Percentiles rank a stretch among this genome's conserved stretches.
Conservation (phyloP, 305 asterid species). For the Salvia sclarea region DNA sequence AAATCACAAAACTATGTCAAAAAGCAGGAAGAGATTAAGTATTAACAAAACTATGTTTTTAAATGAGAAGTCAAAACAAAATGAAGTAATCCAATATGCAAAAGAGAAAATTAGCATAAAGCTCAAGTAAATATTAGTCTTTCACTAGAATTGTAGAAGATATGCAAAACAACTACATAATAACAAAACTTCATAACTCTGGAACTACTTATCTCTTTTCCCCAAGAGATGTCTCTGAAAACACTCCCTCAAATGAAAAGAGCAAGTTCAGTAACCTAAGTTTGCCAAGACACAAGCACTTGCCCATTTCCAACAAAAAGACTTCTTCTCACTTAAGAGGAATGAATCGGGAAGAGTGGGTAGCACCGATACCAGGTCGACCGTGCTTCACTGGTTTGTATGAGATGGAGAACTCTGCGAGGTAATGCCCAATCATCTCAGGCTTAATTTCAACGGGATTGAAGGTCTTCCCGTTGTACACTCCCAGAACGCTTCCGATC, state of each 20-base stretch:
- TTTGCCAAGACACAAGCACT: too few species aligned
- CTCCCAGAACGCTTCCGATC: slow-evolving; percentile 92
- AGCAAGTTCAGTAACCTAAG: too few species aligned
- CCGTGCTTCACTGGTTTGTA: slow-evolving; percentile 97
- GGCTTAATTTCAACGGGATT: slow-evolving; percentile 85
- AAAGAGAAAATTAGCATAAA: slow-evolving; percentile 2
- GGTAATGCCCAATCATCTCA: slow-evolving; percentile 84
- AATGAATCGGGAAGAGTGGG: slow-evolving; percentile 92
- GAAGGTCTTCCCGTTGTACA: slow-evolving; percentile 82
- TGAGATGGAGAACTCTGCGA: slow-evolving; percentile 83
- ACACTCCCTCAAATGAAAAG: too few species aligned
- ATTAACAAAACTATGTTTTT: too few species aligned
- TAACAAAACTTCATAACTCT: slow-evolving; percentile 25
- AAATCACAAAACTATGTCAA: too few species aligned
- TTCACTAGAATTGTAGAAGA: slow-evolving; percentile 18
- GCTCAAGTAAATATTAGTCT: slow-evolving; percentile 11
- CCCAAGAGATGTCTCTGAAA: too few species aligned
- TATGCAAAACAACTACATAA: slow-evolving; percentile 5
- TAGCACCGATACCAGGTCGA: slow-evolving; percentile 92
- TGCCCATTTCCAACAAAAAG: too few species aligned
- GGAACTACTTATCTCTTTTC: too few species aligned
- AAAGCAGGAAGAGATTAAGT: too few species aligned
- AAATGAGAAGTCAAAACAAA: slow-evolving; percentile 15
- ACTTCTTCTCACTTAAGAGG: slow-evolving; percentile 61
- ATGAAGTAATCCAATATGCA: slow-evolving; percentile 16